These are phyloP conservation scores for Yarrowia sp. DNA, from an alignment of 805 yeast species.

Conservation along the genomic window DNA sequence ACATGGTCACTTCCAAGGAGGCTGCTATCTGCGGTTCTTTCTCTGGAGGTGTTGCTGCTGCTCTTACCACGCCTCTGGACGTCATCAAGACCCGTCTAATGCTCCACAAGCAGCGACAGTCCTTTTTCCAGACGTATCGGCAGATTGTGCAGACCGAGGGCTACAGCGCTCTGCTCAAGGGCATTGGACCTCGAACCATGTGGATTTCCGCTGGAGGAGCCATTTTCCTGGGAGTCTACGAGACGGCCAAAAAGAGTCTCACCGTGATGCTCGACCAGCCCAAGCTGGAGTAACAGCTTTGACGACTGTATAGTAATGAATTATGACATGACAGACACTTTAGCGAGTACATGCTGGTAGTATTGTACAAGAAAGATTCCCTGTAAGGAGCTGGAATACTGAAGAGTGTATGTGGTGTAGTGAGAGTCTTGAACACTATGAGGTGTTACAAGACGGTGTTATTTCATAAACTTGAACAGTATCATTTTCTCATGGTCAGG, in stretches of 20 bases:
- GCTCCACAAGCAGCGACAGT: constrained; percentile 55
- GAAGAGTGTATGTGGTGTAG: no score
- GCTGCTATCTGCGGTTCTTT: constrained; percentile 90
- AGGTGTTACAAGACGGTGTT: no score
- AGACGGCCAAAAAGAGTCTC: constrained; percentile 40
- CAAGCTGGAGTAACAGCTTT: not conserved
- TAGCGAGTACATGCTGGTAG: no score
- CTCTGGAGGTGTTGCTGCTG: constrained; percentile 95
- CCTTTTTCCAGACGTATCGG: constrained; percentile 48
- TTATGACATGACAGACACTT: not conserved
- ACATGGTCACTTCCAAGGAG: constrained; percentile 55
- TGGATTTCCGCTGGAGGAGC: constrained; percentile 99
- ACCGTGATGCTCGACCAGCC: not conserved
- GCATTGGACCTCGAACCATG: constrained; percentile 91
- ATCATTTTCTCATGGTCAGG: no score
- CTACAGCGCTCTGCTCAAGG: constrained; percentile 63
- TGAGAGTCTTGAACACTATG: no score
- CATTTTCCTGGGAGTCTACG: constrained; percentile 91
- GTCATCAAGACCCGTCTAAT: constrained; percentile 90
- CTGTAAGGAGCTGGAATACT: no score
- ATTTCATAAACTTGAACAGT: no score
- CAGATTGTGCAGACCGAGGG: constrained; percentile 72
- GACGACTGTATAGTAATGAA: constrained; percentile 4
- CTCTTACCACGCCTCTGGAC: constrained; percentile 89
- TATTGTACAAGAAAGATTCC: no score